A percentile compares a stretch with the other conserved stretches of the same genome.
These are phyloP conservation scores for Candida pseudoglaebosa DNA, from an alignment of 805 yeast genomes.

Conservation along the genomic window DNA sequence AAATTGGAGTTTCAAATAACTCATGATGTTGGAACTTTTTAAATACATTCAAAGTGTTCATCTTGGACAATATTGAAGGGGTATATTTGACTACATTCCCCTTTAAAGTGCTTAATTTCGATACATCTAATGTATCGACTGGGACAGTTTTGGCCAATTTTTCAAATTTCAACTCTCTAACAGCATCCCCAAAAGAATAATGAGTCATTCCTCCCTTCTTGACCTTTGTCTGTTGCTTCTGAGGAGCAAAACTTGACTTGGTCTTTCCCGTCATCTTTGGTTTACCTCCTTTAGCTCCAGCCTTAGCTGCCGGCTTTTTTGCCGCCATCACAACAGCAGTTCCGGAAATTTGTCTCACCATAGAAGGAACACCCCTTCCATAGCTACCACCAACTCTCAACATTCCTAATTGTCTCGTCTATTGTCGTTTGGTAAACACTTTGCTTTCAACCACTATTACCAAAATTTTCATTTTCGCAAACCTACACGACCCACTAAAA, in stretches of 20 bases:
- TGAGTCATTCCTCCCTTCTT: constrained; percentile 43
- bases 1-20: constrained; percentile 54
- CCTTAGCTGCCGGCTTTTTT: constrained; percentile 13
- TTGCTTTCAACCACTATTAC: not conserved
- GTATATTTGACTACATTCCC: constrained; percentile 33
- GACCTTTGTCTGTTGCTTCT: constrained; percentile 14
- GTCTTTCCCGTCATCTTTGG: too few relatives aligned
- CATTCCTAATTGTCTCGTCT: not conserved
- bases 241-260: constrained; percentile 8
- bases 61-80: constrained; percentile 34
- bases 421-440: not conserved
- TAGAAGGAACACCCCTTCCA: constrained; percentile 2
- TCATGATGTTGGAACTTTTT: constrained; percentile 68
- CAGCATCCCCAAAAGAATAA: constrained; percentile 34
- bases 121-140: constrained; percentile 11
- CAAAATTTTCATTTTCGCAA: not conserved
- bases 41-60: constrained; percentile 59
- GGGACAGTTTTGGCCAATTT: constrained; percentile 24
- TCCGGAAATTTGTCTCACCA: constrained; percentile 7
- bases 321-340: constrained; percentile 12
- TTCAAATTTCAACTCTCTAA: constrained; percentile 30
- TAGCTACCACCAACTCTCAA: constrained; percentile 3
- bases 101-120: constrained; percentile 10
- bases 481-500: not conserved
- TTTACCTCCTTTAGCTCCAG: too few relatives aligned